Percentiles rank a stretch among this genome's conserved stretches.
These are phyloP conservation scores for Vigna nakashimae DNA, from an alignment of 306 rosid species.

Conservation along the genomic window DNA sequence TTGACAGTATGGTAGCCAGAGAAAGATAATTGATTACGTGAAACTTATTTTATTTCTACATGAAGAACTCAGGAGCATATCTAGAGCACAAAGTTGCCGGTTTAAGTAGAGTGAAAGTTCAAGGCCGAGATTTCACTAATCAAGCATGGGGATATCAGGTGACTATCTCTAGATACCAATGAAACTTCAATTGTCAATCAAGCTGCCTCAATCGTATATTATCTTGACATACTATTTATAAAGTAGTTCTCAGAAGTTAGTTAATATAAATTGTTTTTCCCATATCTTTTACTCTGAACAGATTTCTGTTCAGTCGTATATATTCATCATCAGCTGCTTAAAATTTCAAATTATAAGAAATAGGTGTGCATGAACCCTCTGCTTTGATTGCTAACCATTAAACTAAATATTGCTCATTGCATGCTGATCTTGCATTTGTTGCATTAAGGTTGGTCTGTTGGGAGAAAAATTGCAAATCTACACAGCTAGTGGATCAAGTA, in stretches of 20 bases:
- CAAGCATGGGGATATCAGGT: slow-evolving; percentile 85
- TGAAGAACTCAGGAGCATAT: slow-evolving; percentile 79
- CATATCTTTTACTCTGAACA: background rate
- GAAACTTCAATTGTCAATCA: slow-evolving; percentile 25
- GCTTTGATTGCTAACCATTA: slow-evolving; percentile 20
- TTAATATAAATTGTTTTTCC: slow-evolving; percentile 3
- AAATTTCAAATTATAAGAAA: slow-evolving; percentile 2
- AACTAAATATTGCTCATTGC: slow-evolving; percentile 24
- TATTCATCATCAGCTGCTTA: slow-evolving; percentile 2
- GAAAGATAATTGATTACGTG: slow-evolving; percentile 25
- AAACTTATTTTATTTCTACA: slow-evolving; percentile 36
- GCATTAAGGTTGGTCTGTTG: slow-evolving; percentile 71
- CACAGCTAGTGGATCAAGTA: slow-evolving; percentile 56
- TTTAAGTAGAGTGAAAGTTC: slow-evolving; percentile 54
- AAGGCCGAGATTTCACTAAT: slow-evolving; percentile 56
- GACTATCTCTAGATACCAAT: slow-evolving; percentile 31
- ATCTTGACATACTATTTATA: slow-evolving; percentile 20
- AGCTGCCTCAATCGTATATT: slow-evolving; percentile 18
- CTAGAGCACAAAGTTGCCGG: slow-evolving; percentile 75
- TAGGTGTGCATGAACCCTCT: slow-evolving; percentile 10
- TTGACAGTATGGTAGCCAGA: slow-evolving; percentile 14
- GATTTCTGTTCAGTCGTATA: slow-evolving; percentile 1
- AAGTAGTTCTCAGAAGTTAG: slow-evolving; percentile 28
- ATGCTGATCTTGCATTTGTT: slow-evolving; percentile 34
- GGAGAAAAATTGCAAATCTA: slow-evolving; percentile 74